phyloP scores from a whole-genome alignment of 106 monocot genomes.

The Acorus gramineus region DNA sequence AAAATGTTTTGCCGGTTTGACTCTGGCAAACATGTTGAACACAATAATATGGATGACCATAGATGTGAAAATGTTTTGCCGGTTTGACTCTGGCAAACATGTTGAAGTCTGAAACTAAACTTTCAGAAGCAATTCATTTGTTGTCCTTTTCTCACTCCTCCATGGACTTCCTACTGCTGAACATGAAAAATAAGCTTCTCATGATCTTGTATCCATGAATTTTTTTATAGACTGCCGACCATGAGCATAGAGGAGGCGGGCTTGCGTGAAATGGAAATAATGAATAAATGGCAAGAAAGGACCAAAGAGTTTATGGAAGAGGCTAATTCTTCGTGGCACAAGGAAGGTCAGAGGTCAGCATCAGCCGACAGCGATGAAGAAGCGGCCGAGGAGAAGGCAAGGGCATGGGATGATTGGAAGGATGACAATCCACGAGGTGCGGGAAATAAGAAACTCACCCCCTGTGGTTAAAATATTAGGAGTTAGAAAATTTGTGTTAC shows the following conservation, averaged over 20 bases:
- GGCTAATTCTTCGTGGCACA: constrained; percentile 84
- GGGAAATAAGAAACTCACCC: constrained; percentile 92
- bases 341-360: constrained; percentile 24
- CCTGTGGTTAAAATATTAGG: constrained; percentile 48
- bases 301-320: constrained; percentile 58
- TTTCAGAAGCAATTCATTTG: no score
- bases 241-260: constrained; percentile 99
- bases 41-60: no score
- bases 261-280: constrained; percentile 92
- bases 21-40: no score
- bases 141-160: no score
- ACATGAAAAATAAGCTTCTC: no score
- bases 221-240: constrained; percentile 57
- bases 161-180: no score
- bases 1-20: no score
- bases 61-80: no score
- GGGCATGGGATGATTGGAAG: constrained; percentile 98
- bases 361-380: constrained; percentile 40
- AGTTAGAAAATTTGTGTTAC: no score
- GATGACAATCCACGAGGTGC: constrained; percentile 91
- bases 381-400: constrained; percentile 76
- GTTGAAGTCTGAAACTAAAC: no score
- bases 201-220: background rate
- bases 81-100: no score
- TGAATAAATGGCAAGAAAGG: constrained; percentile 86